Evolutionary conservation across 192 early-diverging fungal species (phyloP), one percentile per base, ranked within the genome.

Genomic region (Backusella sp.): DNA sequence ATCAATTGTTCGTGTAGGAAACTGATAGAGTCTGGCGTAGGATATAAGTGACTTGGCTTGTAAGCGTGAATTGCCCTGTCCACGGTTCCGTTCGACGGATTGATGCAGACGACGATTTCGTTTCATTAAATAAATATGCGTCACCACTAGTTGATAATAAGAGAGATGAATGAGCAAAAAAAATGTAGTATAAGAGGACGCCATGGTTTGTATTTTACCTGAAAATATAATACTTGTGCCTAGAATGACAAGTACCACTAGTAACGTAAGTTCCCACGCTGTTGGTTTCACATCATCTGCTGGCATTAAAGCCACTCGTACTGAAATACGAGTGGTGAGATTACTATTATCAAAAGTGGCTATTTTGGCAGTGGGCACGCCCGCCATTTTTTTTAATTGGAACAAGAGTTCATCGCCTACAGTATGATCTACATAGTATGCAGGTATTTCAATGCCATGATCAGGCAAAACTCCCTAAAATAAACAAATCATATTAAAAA

Each of bases 211-310:
- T 41, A 41, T 41, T 76, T 70, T 85, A 86, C 86, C 81, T 68
- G 84, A 86, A 39, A 84, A 73, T 0, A 83, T 21, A 34, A 86
- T 81, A 17, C 85, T 83, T 17, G 84, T 41, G 3, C 78, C 83
- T 0, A 88, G 74, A 14, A 88, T 65, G 6, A 80, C 76, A 17
- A 88, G 76, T 4, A 86, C 80, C 6, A 88, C 74, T 23, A 86
- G 76, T 32, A 88, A 49, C 4, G 83, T 81, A 36, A 86, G 83
- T 72, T 88, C 87, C 87, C 87, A 88, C 44, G 85, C 69, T 41
- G 73, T 75, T 9, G 85, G 73, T 68, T 83, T 73, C 14, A 26
- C 70, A 19, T 72, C 71, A 30, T 62, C 35, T 14, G 75, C 41
- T 4, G 82, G 82, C 32, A 77, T 77, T 26, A 83, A 53, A 6